Conservation (phyloP, 768 basidiomycete genomes). For the Termitomyces sp. region DNA sequence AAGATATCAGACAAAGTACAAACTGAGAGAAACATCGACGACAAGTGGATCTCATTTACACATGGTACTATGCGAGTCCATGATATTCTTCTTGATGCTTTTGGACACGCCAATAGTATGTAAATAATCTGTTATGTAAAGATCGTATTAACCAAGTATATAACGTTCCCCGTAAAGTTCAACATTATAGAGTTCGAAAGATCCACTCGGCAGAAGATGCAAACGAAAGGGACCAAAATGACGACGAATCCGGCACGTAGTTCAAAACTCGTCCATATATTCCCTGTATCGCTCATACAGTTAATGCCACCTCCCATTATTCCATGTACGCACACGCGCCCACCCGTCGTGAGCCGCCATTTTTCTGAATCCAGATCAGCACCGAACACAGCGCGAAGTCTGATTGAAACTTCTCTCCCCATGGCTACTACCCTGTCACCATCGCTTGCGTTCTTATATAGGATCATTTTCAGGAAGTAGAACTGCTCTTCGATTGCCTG, state of each 20-base stretch:
- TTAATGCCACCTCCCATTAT: conserved; percentile 60
- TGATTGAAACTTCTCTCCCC: conserved; percentile 59
- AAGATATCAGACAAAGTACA: background rate
- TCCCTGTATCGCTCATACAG: conserved; percentile 57
- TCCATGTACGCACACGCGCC: conserved; percentile 64
- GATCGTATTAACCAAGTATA: background rate
- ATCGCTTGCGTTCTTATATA: conserved; percentile 65
- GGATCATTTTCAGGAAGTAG: conserved; percentile 52
- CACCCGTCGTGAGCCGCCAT: conserved; percentile 73
- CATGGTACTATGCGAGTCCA: no score
- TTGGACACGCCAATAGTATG: no score
- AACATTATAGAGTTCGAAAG: background rate
- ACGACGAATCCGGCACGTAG: background rate
- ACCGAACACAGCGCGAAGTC: conserved; percentile 72
- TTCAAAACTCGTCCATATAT: conserved; percentile 61
- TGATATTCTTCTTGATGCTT: background rate
- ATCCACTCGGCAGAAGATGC: no score
- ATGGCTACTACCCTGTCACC: conserved; percentile 60
- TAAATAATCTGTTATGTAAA: background rate
- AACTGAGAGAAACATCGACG: background rate
- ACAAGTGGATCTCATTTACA: background rate
- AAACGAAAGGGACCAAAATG: background rate
- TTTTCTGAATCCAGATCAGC: conserved; percentile 68
- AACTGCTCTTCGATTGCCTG: conserved; percentile 60
- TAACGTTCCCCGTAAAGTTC: background rate